Evolutionary conservation across 148 eudicot species (phyloP).

Genomic region (Rhododendron ovatum): DNA sequence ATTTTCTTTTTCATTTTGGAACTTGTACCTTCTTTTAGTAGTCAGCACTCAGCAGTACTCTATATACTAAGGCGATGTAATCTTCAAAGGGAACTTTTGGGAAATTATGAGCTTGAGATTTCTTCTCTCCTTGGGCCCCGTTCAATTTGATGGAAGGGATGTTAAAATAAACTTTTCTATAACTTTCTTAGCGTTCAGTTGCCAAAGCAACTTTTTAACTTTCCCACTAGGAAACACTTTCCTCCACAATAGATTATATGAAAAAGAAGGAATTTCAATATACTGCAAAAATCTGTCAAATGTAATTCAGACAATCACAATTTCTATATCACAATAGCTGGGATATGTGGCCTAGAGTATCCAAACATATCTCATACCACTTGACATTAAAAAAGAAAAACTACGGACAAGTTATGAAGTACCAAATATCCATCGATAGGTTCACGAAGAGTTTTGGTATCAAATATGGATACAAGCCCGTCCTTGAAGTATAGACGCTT

Average conservation of each 20-base stretch:
- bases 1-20: neutral
- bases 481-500: too few relatives aligned
- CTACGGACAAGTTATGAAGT: too few relatives aligned
- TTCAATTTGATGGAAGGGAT: neutral
- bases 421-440: too few relatives aligned
- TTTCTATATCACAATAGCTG: too few relatives aligned
- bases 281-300: neutral
- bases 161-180: too few relatives aligned
- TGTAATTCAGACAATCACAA: too few relatives aligned
- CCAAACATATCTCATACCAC: too few relatives aligned
- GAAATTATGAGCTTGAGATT: neutral
- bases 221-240: neutral
- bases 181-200: neutral
- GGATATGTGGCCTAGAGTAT: too few relatives aligned
- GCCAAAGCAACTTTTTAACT: neutral
- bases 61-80: neutral
- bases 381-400: too few relatives aligned
- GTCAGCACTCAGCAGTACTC: neutral
- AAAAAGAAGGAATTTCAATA: neutral
- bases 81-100: too few relatives aligned
- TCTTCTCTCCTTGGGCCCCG: neutral
- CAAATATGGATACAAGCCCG: too few relatives aligned
- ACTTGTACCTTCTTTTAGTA: neutral
- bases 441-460: too few relatives aligned
- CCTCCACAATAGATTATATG: neutral